Percentiles rank a stretch among this genome's conserved stretches.
phyloP scores from a whole-genome alignment of 2,329 filamentous ascomycete genomes.

The Pseudogymnoascus sp. region DNA sequence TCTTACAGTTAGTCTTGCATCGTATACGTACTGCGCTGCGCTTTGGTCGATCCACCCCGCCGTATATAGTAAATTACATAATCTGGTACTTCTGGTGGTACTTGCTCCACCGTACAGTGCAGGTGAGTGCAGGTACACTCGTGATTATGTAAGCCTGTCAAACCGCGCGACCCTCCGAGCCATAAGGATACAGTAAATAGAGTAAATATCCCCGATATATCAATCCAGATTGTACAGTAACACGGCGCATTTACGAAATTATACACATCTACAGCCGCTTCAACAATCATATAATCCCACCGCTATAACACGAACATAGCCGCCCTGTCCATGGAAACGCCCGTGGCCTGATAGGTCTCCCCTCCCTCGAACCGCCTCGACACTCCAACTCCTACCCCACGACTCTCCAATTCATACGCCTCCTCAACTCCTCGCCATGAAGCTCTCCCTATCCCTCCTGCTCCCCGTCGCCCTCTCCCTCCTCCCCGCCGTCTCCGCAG shows the following conservation, averaged over 20 bases:
- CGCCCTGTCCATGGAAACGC: neutral
- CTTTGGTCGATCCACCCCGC: neutral
- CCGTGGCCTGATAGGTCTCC: neutral
- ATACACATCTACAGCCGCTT: too few relatives aligned
- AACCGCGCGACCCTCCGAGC: neutral
- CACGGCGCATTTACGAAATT: neutral
- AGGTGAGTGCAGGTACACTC: neutral
- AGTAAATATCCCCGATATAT: neutral
- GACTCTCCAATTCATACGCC: neutral
- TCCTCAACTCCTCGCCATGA: constrained; percentile 36
- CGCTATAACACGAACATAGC: neutral
- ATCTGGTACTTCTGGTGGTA: neutral
- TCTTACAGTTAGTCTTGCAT: neutral
- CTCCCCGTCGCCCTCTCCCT: constrained; percentile 42
- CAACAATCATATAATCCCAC: neutral
- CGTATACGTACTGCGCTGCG: neutral
- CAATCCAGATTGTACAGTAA: neutral
- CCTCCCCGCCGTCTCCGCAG: constrained; percentile 37
- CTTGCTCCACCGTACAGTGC: neutral
- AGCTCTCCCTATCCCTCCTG: constrained; percentile 42
- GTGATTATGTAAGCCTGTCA: neutral
- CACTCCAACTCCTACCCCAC: neutral
- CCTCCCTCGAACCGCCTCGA: neutral
- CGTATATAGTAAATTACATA: neutral
- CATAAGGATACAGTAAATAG: neutral